Evolutionary conservation across 306 rosid species (phyloP), one percentile per base, ranked within the genome.

Genomic region (Ziziphus jujuba): DNA sequence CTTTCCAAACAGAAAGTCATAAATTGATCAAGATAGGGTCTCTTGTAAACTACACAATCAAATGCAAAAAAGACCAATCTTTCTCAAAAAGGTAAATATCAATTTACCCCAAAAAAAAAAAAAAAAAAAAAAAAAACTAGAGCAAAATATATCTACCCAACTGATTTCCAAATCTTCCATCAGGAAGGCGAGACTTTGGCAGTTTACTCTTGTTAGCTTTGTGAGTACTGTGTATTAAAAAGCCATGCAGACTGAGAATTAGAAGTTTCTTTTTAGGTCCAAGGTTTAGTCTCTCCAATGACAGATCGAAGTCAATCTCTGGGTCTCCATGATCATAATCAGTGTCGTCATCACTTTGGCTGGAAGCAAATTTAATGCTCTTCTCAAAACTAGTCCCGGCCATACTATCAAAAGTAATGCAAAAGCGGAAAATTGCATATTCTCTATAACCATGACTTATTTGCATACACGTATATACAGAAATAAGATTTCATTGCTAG

Each of bases 1-100:
- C 71, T 79, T 38, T 75, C 81, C 50, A 75, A 56, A 52, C 81
- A 82, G 58, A 82, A 79, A 61, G 34, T 72, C 57, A 82, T 49
- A 24, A 82, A 78, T 0, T 59, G 78, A 38, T 78, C 83, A 53
- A 77, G 66, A 23, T 63, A 22, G 9, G 83, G 83, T 67, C 84
- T 78, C 25, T 63, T 63, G 52, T 67, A 75, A 50, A 81, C 78
- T 78, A 62, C 19, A 4, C 2, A 50, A 28, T 7, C 24, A 2
- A 44, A 25, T 12, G 48, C 1, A 35, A 66, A 28, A 11, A 66
- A 0, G 16, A 52, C 5, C 0, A 52, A 31, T 3, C 14, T 11
- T 58, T 8, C 9, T 40, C 2, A 12, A 21, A 7, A 21, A 3
- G 9, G 7, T 8, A 7, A 20, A 40, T 12, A 40, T 8, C 2